Evolutionary conservation across 352 stramenopile genomes (phyloP).

Genomic region (Phytophthora hybrid): DNA sequence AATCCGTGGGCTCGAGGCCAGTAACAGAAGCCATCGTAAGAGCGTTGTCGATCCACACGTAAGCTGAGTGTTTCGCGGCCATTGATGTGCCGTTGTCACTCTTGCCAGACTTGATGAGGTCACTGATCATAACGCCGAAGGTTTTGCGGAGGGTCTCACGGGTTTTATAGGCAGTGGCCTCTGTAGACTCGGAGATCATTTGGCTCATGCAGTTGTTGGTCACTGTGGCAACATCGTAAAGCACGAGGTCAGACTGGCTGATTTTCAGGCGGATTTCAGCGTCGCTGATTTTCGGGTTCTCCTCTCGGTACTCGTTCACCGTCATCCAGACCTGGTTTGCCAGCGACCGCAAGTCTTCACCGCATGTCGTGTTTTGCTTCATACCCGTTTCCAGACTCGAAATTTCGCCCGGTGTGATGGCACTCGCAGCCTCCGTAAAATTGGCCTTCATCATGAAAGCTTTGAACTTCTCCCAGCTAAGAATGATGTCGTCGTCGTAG

Average conservation of each 20-base stretch:
- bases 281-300: constrained; percentile 37
- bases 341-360: constrained; percentile 45
- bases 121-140: constrained; percentile 57
- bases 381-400: constrained; percentile 42
- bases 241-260: constrained; percentile 51
- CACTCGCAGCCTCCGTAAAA: constrained; percentile 31
- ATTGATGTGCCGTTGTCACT: constrained; percentile 47
- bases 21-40: constrained; percentile 44
- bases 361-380: constrained; percentile 51
- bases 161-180: constrained; percentile 36
- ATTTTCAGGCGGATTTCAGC: constrained; percentile 49
- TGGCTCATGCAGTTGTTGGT: constrained; percentile 55
- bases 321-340: constrained; percentile 49
- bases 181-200: constrained; percentile 31
- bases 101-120: constrained; percentile 50
- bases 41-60: constrained; percentile 44
- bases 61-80: constrained; percentile 32
- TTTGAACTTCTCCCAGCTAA: constrained; percentile 41
- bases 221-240: constrained; percentile 55
- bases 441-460: constrained; percentile 40
- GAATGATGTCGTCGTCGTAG: constrained; percentile 43
- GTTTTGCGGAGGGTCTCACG: constrained; percentile 61
- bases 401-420: constrained; percentile 44
- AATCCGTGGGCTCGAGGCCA: constrained; percentile 34
- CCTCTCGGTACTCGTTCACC: constrained; percentile 44